These are phyloP conservation scores for Talaromyces islandicus DNA, from an alignment of 2,329 filamentous ascomycete genomes.

Conservation along the genomic window DNA sequence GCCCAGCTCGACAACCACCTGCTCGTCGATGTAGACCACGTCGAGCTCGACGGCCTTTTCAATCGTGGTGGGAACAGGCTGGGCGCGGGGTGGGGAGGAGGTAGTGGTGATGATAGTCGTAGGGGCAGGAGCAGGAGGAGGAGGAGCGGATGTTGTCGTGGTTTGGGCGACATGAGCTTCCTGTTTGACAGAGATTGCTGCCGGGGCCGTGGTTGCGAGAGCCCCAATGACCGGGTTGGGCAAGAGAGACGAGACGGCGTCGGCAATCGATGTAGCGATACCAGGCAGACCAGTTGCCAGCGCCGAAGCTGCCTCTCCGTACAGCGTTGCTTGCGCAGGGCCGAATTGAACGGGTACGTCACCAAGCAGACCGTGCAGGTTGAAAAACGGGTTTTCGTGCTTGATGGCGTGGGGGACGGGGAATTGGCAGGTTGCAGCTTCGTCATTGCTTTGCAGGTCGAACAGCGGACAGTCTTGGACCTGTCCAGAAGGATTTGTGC, in stretches of 20 bases:
- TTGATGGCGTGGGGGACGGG: conserved; percentile 50
- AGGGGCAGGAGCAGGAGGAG: neutral
- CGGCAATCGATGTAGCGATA: neutral
- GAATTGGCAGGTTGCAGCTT: conserved; percentile 57
- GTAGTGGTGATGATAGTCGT: conserved; percentile 10
- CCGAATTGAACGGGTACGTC: conserved; percentile 46
- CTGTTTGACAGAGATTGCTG: neutral
- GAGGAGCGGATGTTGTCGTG: neutral
- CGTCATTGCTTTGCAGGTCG: conserved; percentile 54
- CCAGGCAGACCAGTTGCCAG: neutral
- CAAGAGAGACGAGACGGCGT: neutral
- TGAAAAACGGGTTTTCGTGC: conserved; percentile 55
- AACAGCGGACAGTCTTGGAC: conserved; percentile 74
- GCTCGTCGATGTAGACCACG: conserved; percentile 24
- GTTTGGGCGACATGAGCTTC: neutral
- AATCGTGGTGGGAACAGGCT: conserved; percentile 14
- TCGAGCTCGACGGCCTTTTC: conserved; percentile 19
- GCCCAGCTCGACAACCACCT: conserved; percentile 23
- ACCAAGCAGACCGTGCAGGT: conserved; percentile 60
- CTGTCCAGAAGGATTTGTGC: conserved; percentile 64
- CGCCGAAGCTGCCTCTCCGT: neutral
- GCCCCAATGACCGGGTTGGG: neutral
- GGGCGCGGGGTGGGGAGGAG: conserved; percentile 14
- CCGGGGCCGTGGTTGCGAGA: neutral
- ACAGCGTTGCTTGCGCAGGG: conserved; percentile 31